A percentile compares a stretch with the other conserved stretches of the same genome.
Conservation (phyloP, 148 eudicot genomes). For the Rhododendron griersonianum region DNA sequence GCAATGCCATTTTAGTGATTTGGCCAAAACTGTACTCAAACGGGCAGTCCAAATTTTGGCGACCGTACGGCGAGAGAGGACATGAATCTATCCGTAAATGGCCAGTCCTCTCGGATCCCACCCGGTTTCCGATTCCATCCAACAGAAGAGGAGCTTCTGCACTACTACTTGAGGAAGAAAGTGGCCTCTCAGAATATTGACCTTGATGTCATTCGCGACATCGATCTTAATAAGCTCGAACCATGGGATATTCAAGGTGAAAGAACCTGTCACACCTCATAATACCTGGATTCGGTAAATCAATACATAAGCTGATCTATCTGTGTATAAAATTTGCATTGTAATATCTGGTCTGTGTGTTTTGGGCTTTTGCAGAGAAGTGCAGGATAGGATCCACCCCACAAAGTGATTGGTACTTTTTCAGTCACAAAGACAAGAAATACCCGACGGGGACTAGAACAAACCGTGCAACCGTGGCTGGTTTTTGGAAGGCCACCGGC, state of each 20-base stretch:
- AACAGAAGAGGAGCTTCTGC: conserved; percentile 61
- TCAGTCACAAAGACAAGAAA: conserved; percentile 77
- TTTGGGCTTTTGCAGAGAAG: conserved; percentile 31
- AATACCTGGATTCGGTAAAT: not conserved
- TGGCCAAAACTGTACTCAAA: not conserved
- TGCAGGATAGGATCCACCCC: conserved; percentile 53
- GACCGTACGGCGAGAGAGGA: not conserved
- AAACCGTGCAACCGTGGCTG: conserved; percentile 64
- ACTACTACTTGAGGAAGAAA: conserved; percentile 55
- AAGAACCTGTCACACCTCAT: not conserved
- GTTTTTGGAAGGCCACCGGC: conserved; percentile 87
- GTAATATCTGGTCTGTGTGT: not conserved
- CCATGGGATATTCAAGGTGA: conserved; percentile 76
- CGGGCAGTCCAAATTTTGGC: not conserved
- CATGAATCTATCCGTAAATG: conserved; percentile 47
- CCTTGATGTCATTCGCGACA: conserved; percentile 53
- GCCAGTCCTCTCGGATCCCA: conserved; percentile 42
- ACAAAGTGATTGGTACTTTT: conserved; percentile 76
- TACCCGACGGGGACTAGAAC: conserved; percentile 70
- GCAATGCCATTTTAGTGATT: not conserved
- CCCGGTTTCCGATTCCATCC: conserved; percentile 69
- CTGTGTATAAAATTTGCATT: not conserved
- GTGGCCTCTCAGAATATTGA: conserved; percentile 44
- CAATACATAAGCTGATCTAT: not conserved
- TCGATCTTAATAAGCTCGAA: conserved; percentile 69